A percentile compares a stretch with the other conserved stretches of the same genome.
These are phyloP conservation scores for Stephania yunnanensis DNA, from an alignment of 164 flowering plant species.

Conservation along the genomic window DNA sequence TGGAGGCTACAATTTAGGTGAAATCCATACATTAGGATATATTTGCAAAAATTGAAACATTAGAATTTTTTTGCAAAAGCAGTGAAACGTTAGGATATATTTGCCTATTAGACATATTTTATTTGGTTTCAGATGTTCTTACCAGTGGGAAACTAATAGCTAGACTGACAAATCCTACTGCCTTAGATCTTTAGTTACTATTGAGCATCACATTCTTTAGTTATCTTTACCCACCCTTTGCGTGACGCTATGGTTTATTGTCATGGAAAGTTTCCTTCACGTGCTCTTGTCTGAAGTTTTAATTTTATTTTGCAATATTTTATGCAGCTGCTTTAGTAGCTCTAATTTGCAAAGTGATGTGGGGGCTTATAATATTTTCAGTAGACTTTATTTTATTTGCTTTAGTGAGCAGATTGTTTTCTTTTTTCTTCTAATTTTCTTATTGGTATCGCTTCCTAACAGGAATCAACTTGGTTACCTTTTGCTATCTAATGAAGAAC, in stretches of 20 bases:
- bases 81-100: no score
- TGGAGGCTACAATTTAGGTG: no score
- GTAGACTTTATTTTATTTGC: background rate
- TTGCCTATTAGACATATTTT: no score
- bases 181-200: no score
- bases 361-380: background rate
- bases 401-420: background rate
- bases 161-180: no score
- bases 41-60: no score
- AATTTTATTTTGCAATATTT: background rate
- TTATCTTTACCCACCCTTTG: background rate
- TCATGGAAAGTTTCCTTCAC: background rate
- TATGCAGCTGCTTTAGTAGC: background rate
- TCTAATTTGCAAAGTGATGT: background rate
- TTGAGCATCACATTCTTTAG: no score
- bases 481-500: constrained; percentile 45
- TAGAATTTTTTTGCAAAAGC: no score
- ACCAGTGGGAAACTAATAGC: no score
- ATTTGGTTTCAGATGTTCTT: no score
- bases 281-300: background rate
- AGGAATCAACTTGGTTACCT: constrained; percentile 80
- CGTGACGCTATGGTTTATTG: background rate
- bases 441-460: constrained; percentile 23
- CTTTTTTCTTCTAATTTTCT: constrained; percentile 9
- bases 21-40: no score